Conservation (phyloP, 2,329 filamentous ascomycete genomes). For the Fusarium haematococcum region DNA sequence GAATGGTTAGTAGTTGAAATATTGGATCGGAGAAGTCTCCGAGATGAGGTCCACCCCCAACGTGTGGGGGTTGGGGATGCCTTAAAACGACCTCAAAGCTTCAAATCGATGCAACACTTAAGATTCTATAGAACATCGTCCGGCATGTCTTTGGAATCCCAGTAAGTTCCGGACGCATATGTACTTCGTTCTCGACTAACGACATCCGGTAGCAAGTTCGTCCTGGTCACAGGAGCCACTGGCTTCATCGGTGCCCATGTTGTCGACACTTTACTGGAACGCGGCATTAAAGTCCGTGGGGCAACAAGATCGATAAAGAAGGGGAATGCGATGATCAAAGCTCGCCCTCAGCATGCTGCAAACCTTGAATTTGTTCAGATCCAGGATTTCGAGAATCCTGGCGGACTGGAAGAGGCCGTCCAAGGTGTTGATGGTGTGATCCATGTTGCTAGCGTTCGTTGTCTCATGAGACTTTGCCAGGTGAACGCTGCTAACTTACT, state of each 20-base stretch:
- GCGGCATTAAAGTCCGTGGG: constrained; percentile 48
- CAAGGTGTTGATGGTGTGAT: constrained; percentile 57
- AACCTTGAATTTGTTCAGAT: constrained; percentile 57
- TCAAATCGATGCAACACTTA: background rate
- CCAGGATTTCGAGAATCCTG: constrained; percentile 54
- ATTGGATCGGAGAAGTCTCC: background rate
- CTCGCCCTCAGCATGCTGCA: constrained; percentile 49
- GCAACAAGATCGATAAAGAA: constrained; percentile 47
- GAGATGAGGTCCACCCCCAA: background rate
- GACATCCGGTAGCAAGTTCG: constrained; percentile 1
- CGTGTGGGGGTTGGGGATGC: background rate
- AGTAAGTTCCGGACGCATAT: background rate
- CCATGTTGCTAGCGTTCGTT: constrained; percentile 57
- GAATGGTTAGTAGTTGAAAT: background rate
- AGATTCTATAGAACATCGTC: background rate
- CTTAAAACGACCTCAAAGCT: background rate
- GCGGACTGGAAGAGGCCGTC: constrained; percentile 52
- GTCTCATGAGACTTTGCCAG: rapidly evolving
- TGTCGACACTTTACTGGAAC: constrained; percentile 46
- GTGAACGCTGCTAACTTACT: background rate
- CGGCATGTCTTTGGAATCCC: background rate
- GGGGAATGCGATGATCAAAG: constrained; percentile 50
- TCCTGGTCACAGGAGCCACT: constrained; percentile 43
- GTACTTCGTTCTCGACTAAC: background rate
- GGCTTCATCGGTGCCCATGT: constrained; percentile 51